Evolutionary conservation across 257 asterid genomes (phyloP), one percentile per base, ranked within the genome.

Genomic region (Gardenia jasminoides): DNA sequence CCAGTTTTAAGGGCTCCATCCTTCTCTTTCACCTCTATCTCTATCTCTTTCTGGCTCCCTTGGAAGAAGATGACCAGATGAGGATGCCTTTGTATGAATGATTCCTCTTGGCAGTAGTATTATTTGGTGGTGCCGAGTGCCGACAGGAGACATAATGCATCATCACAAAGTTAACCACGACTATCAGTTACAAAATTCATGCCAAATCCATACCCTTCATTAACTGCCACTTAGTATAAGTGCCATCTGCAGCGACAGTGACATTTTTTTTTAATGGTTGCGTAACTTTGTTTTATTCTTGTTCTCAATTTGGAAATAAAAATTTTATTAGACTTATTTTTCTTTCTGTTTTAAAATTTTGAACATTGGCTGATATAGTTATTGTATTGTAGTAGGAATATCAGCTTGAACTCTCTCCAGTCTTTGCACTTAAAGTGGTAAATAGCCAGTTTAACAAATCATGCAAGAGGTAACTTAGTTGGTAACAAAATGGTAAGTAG

Each of bases 71-170:
- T 24, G 50, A 8, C 39, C 39, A 70, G 58, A 70, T 16, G 47
- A 33, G 4, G 71, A 33, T 28, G 44, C 39, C 4, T 30, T 47
- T 47, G 41, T 4, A 36, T 26, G 62, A 58, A 68, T 36, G 76
- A 68, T 68, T 39, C 66, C 67, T 67, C 65, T 12, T 67, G 50
- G 43, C 75, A 67, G 67, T 20, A 0, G 12, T 7, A 36, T 67
- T 12, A 13, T 31, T 22, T 69, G 31, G 19, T 31, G 71, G n/a
- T 19, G 47, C 61, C 7, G 22, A 3, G 80, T 78, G 81, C 81
- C 81, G 81, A 78, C 81, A 78, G n/a, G 31, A 47, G 70, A 52
- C 20, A 68, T 31, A 36, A 68, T 48, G 73, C 73, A 41, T 68
- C 26, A 54, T 22, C 52, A 39, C 69, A 52, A 46, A 36, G 58